Evolutionary conservation across 1,284 basidiomycete genomes (phyloP).

Genomic region (Pascua guehoae): DNA sequence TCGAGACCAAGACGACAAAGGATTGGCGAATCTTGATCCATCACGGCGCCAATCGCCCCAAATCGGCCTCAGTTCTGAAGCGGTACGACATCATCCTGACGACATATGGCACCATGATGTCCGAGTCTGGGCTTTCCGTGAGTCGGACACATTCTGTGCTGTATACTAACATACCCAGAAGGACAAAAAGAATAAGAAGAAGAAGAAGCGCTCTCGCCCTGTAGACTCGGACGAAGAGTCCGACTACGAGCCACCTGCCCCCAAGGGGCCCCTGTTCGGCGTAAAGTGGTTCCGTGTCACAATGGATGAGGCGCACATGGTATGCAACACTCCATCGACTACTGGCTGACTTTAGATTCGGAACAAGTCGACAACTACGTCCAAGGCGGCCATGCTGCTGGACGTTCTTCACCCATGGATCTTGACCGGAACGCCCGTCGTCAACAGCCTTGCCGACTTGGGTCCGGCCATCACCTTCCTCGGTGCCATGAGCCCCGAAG

Average conservation of each 20-base stretch:
- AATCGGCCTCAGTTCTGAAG: conserved; percentile 31
- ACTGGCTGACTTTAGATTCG: conserved; percentile 18
- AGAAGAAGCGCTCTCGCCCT: conserved; percentile 3
- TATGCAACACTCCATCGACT: conserved; percentile 2
- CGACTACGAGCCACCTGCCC: conserved; percentile 15
- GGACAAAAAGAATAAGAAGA: conserved; percentile 18
- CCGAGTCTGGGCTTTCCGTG: conserved; percentile 25
- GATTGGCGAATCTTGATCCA: conserved; percentile 40
- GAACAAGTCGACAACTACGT: conserved; percentile 38
- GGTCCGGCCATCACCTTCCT: conserved; percentile 34
- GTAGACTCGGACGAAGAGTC: conserved; percentile 3
- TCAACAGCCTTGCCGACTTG: conserved; percentile 23
- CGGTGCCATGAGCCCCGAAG: conserved; percentile 29
- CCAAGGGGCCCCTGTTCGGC: conserved; percentile 38
- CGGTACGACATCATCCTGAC: conserved; percentile 47
- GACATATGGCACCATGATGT: conserved; percentile 37
- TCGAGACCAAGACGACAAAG: conserved; percentile 42
- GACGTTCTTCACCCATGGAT: conserved; percentile 38
- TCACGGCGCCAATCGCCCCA: conserved; percentile 39
- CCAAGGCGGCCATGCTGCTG: conserved; percentile 34
- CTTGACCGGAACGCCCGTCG: conserved; percentile 43
- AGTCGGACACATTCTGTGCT: conserved; percentile 1
- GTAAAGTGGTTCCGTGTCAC: conserved; percentile 48
- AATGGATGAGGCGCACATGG: conserved; percentile 49
- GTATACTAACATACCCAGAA: conserved; percentile 9